Conservation (phyloP, 2,329 filamentous ascomycete species). For the Aspergillus clavatus region DNA sequence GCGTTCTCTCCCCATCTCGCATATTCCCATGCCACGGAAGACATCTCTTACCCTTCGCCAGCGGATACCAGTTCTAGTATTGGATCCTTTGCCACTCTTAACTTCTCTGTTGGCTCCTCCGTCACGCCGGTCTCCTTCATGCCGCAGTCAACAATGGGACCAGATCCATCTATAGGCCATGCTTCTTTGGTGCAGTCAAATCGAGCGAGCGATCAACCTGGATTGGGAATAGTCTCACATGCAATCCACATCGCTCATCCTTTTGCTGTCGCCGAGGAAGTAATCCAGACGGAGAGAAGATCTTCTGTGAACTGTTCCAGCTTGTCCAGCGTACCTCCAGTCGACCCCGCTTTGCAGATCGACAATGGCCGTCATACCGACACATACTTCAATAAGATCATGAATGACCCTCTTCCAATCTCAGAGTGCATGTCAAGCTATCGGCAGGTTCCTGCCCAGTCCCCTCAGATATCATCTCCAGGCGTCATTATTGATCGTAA, state of each 20-base stretch:
- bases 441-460: too few relatives aligned
- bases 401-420: slow-evolving; percentile 6
- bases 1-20: slow-evolving; percentile 17
- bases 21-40: slow-evolving; percentile 13
- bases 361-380: background rate
- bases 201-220: background rate
- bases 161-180: slow-evolving; percentile 34
- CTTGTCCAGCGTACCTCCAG: too few relatives aligned
- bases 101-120: slow-evolving; percentile 28
- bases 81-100: slow-evolving; percentile 23
- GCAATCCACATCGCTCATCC: background rate
- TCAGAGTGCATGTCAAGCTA: background rate
- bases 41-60: slow-evolving; percentile 16
- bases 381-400: slow-evolving; percentile 8
- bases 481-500: background rate
- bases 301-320: background rate
- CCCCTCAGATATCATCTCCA: background rate
- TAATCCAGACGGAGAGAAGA: background rate
- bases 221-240: background rate
- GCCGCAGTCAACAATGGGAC: slow-evolving; percentile 27
- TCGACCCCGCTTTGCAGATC: background rate
- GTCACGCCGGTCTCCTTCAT: slow-evolving; percentile 35
- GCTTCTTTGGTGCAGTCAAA: slow-evolving; percentile 3
- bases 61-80: slow-evolving; percentile 23
- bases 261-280: background rate